phyloP scores from a whole-genome alignment of 108 stramenopile species.

The Cafeteria roenbergensis region DNA sequence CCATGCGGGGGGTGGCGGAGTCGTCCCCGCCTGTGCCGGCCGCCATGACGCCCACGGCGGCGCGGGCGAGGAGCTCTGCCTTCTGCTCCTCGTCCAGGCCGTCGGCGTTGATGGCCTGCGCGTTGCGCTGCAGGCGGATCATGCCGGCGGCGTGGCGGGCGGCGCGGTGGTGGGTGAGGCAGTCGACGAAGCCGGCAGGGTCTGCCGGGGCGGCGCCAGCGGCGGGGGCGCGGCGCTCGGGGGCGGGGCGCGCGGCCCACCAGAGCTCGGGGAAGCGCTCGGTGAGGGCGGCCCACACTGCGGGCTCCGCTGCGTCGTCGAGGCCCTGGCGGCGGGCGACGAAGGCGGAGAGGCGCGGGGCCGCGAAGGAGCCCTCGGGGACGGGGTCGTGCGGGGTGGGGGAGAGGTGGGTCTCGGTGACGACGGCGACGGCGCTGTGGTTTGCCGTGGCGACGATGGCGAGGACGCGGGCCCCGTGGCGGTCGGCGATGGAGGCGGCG shows the following conservation, averaged over 20 bases:
- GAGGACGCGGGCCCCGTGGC: neutral
- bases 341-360: too few species aligned
- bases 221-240: too few species aligned
- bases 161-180: neutral
- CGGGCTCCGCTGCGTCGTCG: too few species aligned
- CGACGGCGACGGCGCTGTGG: slow-evolving; percentile 4
- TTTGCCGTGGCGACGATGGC: neutral
- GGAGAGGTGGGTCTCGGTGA: slow-evolving; percentile 4
- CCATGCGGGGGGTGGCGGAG: too few species aligned
- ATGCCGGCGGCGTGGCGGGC: neutral
- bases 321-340: too few species aligned
- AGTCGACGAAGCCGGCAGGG: neutral
- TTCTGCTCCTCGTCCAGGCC: neutral
- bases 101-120: neutral
- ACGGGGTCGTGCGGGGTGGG: neutral
- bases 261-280: slow-evolving; percentile 3
- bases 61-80: neutral
- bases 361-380: too few species aligned
- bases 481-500: neutral
- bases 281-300: neutral
- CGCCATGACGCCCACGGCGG: too few species aligned
- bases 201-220: too few species aligned
- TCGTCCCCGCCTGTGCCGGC: too few species aligned
- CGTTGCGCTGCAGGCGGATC: slow-evolving; percentile 7
- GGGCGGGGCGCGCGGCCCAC: neutral